Evolutionary conservation across 1,139 yeast genomes (phyloP).

Genomic region (Martiniozyma asiatica): DNA sequence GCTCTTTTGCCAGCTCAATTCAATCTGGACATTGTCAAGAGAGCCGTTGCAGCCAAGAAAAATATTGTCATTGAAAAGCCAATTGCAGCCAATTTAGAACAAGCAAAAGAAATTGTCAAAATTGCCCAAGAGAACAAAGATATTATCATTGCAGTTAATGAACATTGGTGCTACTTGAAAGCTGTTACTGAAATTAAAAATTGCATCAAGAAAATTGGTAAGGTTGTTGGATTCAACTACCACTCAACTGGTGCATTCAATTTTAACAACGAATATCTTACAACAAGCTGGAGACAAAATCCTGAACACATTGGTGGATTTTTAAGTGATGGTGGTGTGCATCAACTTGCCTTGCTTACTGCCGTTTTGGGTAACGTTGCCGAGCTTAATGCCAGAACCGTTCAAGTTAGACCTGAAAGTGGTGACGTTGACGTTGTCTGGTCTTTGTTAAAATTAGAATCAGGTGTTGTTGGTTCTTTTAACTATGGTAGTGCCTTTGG

Average conservation of each 20-base stretch:
- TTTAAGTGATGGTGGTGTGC: constrained; percentile 91
- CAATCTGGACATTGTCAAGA: constrained; percentile 53
- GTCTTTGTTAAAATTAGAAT: constrained; percentile 43
- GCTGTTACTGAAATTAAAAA: constrained; percentile 42
- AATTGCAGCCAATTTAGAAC: constrained; percentile 71
- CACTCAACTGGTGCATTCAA: constrained; percentile 75
- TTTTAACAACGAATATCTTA: constrained; percentile 48
- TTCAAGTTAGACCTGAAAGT: constrained; percentile 60
- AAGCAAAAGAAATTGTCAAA: constrained; percentile 68
- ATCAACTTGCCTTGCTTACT: constrained; percentile 77
- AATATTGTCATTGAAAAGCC: constrained; percentile 84
- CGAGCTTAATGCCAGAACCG: constrained; percentile 59
- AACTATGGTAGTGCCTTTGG: constrained; percentile 90
- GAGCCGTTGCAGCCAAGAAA: constrained; percentile 58
- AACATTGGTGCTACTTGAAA: constrained; percentile 70
- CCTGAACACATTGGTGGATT: constrained; percentile 91
- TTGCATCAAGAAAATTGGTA: constrained; percentile 60
- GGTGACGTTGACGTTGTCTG: constrained; percentile 75
- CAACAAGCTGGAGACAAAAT: constrained; percentile 72
- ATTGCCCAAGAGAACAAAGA: constrained; percentile 50
- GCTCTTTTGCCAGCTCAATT: constrained; percentile 78
- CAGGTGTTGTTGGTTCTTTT: constrained; percentile 73
- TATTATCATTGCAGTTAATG: constrained; percentile 48
- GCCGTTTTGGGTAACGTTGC: constrained; percentile 69
- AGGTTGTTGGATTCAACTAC: constrained; percentile 64